Conservation (phyloP, 305 asterid species). For the Fraxinus dipetala region DNA sequence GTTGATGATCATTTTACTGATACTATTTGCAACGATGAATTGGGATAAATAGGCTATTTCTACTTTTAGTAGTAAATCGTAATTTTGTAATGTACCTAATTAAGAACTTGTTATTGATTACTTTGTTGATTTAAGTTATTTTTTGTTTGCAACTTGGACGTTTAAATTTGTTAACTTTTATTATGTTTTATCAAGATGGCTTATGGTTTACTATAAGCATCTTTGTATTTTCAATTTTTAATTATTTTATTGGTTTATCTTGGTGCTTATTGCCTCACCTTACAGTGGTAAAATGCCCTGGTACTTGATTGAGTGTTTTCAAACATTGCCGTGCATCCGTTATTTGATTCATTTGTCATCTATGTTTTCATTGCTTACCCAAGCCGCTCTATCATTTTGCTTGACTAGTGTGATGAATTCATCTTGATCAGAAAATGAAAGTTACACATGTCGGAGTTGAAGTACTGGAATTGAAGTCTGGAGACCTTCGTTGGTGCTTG, state of each 20-base stretch:
- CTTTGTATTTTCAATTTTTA: not conserved
- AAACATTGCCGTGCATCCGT: not conserved
- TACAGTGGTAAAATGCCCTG: not conserved
- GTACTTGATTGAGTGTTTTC: not conserved
- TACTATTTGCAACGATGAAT: not conserved
- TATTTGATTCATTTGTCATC: not conserved
- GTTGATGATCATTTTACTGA: not conserved
- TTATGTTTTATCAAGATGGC: not conserved
- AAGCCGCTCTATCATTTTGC: conserved; percentile 8
- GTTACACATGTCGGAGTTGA: conserved; percentile 84
- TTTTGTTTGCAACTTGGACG: no score
- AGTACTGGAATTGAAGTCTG: conserved; percentile 78
- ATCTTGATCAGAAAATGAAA: conserved; percentile 75
- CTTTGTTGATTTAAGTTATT: not conserved
- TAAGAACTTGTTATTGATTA: not conserved
- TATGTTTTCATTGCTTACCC: conserved; percentile 7
- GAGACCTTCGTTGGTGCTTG: conserved; percentile 96
- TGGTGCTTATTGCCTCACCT: not conserved
- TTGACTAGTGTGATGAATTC: conserved; percentile 21
- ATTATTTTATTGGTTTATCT: not conserved
- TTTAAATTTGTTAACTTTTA: no score
- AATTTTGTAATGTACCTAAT: not conserved
- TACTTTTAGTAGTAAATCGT: not conserved
- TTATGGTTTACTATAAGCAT: not conserved
- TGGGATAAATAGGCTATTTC: not conserved